Conservation (phyloP, 2,329 filamentous ascomycete species). For the Colletotrichum scovillei region DNA sequence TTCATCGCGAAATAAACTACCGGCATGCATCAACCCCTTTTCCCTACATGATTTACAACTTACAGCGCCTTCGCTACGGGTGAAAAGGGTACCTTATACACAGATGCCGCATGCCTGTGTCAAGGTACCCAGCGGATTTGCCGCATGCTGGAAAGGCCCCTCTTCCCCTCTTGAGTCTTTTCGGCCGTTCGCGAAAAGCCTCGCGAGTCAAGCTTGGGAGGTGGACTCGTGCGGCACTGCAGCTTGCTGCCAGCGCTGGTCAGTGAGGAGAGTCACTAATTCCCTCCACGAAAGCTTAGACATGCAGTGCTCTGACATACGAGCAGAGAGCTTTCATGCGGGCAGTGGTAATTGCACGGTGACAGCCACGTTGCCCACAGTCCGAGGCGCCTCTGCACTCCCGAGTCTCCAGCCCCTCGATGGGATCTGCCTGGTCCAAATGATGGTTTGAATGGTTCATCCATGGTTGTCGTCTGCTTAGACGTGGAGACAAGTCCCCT, state of each 20-base stretch:
- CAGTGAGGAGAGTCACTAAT: neutral
- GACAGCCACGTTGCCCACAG: neutral
- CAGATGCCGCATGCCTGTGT: neutral
- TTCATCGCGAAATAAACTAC: neutral
- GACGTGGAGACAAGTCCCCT: neutral
- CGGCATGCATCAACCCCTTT: neutral
- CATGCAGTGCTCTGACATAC: neutral
- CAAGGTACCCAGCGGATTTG: neutral
- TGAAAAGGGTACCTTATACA: neutral
- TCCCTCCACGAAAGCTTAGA: neutral
- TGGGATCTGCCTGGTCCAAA: neutral
- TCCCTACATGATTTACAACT: neutral
- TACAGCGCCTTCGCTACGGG: neutral
- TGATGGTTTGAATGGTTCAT: constrained; percentile 20
- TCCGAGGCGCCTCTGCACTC: neutral
- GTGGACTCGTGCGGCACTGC: neutral
- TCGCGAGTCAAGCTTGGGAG: constrained; percentile 28
- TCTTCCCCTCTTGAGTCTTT: constrained; percentile 24
- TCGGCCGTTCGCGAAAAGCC: constrained; percentile 12
- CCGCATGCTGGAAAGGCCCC: constrained; percentile 11
- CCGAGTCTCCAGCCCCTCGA: neutral
- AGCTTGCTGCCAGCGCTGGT: too few relatives aligned
- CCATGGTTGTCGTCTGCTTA: constrained; percentile 14
- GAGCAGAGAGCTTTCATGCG: neutral
- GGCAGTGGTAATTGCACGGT: neutral